Conservation (phyloP, 805 yeast genomes). For the Grigorovia yakushimaensis region DNA sequence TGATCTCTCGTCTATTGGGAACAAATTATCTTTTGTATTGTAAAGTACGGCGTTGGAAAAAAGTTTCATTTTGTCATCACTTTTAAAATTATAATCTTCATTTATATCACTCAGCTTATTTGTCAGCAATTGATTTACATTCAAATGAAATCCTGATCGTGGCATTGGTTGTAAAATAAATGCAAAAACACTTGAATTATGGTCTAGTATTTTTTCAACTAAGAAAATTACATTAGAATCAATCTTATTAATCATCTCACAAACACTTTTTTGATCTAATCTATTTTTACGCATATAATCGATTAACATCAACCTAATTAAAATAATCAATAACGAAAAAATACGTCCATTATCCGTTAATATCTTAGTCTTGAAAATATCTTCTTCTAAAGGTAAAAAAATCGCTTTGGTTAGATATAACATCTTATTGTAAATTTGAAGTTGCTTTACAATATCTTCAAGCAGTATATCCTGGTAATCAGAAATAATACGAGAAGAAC, state of each 20-base stretch:
- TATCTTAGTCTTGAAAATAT: background rate
- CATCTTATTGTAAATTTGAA: no score
- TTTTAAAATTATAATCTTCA: background rate
- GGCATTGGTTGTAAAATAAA: constrained; percentile 14
- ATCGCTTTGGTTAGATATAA: no score
- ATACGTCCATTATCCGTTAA: constrained; percentile 4
- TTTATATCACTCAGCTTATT: background rate
- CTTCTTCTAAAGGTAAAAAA: background rate
- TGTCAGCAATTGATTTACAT: constrained; percentile 12
- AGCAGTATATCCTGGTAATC: no score
- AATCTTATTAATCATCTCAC: constrained; percentile 52
- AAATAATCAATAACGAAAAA: constrained; percentile 4
- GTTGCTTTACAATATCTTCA: no score
- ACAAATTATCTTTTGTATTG: background rate
- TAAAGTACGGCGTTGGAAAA: background rate
- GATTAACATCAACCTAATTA: constrained; percentile 2
- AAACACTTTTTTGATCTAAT: constrained; percentile 26
- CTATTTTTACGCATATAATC: background rate
- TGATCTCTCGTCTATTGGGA: background rate
- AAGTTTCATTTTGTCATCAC: background rate
- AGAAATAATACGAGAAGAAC: no score
- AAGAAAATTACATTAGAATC: constrained; percentile 29
- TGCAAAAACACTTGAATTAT: constrained; percentile 17
- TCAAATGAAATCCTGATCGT: constrained; percentile 18
- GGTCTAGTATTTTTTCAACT: constrained; percentile 12